Conservation (phyloP, 345 rosid genomes). For the Raphanus raphanistrum region DNA sequence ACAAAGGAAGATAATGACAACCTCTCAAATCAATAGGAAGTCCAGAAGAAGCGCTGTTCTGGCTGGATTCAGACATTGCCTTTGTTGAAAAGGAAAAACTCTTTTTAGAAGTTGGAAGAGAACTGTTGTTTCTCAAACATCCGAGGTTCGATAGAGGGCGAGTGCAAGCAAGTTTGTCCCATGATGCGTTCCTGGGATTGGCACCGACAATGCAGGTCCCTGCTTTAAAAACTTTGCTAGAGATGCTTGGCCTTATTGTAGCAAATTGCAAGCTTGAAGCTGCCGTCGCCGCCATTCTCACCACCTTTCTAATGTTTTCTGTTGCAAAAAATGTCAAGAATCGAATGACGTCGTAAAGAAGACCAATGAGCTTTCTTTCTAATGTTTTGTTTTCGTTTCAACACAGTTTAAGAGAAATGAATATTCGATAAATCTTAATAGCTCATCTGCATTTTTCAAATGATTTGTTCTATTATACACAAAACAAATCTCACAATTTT, state of each 20-base stretch:
- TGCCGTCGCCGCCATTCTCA: slow-evolving; percentile 60
- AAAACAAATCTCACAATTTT: slow-evolving; percentile 15
- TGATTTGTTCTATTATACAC: slow-evolving; percentile 14
- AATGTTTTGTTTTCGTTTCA: background rate
- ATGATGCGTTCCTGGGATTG: slow-evolving; percentile 43
- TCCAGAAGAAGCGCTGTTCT: slow-evolving; percentile 55
- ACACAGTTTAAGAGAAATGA: background rate
- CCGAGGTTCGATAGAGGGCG: slow-evolving; percentile 52
- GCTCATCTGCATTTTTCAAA: slow-evolving; percentile 15
- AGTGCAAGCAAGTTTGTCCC: slow-evolving; percentile 52
- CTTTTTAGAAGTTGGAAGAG: slow-evolving; percentile 42
- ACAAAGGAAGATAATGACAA: slow-evolving; percentile 23
- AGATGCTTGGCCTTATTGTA: slow-evolving; percentile 52
- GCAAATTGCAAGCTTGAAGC: slow-evolving; percentile 65
- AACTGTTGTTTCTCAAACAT: slow-evolving; percentile 42
- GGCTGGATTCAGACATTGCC: slow-evolving; percentile 63
- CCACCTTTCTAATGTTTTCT: slow-evolving; percentile 22
- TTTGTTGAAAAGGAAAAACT: slow-evolving; percentile 45
- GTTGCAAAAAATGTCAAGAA: slow-evolving; percentile 11
- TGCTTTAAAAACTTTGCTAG: slow-evolving; percentile 45
- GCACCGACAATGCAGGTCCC: slow-evolving; percentile 46
- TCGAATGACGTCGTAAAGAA: background rate
- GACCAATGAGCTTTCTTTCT: slow-evolving; percentile 7
- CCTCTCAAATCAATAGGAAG: slow-evolving; percentile 90
- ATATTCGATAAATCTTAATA: slow-evolving; percentile 4